A percentile compares a stretch with the other conserved stretches of the same genome.
Evolutionary conservation across 2,329 filamentous ascomycete genomes (phyloP).

Genomic region (Verticillium dahliae): DNA sequence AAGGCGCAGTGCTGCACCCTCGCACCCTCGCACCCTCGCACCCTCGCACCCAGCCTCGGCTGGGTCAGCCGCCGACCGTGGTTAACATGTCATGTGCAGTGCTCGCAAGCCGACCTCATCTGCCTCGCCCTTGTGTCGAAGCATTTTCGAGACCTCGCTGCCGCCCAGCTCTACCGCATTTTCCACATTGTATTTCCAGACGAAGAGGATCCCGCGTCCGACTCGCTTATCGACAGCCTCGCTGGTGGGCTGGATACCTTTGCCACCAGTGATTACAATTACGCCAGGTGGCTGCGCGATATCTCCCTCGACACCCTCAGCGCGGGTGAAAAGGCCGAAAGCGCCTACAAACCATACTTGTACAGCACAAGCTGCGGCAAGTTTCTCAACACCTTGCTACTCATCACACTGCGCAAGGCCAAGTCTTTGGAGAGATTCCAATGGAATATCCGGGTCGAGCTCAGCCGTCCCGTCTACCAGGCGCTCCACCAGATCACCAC

Average conservation of each 20-base stretch:
- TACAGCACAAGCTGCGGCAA: slow-evolving; percentile 53
- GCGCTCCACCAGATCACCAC: slow-evolving; percentile 46
- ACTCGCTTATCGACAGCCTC: slow-evolving; percentile 49
- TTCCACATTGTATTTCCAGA: slow-evolving; percentile 58
- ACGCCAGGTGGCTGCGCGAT: slow-evolving; percentile 49
- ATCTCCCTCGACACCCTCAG: slow-evolving; percentile 50
- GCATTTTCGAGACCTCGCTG: slow-evolving; percentile 51
- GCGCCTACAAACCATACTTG: slow-evolving; percentile 46
- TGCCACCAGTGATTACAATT: slow-evolving; percentile 57
- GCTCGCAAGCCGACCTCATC: slow-evolving; percentile 45
- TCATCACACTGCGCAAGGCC: slow-evolving; percentile 49
- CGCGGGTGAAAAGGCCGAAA: slow-evolving; percentile 44
- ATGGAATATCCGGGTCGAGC: slow-evolving; percentile 60
- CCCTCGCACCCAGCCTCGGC: neutral
- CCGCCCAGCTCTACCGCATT: slow-evolving; percentile 51
- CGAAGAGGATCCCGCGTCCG: slow-evolving; percentile 44
- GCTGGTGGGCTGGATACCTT: slow-evolving; percentile 55
- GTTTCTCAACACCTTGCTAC: slow-evolving; percentile 56
- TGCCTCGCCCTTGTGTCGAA: slow-evolving; percentile 52
- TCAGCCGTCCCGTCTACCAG: slow-evolving; percentile 51
- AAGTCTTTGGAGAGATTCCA: slow-evolving; percentile 49
- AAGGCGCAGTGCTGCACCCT: neutral
- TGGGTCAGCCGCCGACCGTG: neutral
- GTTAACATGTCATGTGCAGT: slow-evolving; percentile 26
- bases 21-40: neutral